These are phyloP conservation scores for Colletotrichum sidae DNA, from an alignment of 2,329 filamentous ascomycete species.

Conservation along the genomic window DNA sequence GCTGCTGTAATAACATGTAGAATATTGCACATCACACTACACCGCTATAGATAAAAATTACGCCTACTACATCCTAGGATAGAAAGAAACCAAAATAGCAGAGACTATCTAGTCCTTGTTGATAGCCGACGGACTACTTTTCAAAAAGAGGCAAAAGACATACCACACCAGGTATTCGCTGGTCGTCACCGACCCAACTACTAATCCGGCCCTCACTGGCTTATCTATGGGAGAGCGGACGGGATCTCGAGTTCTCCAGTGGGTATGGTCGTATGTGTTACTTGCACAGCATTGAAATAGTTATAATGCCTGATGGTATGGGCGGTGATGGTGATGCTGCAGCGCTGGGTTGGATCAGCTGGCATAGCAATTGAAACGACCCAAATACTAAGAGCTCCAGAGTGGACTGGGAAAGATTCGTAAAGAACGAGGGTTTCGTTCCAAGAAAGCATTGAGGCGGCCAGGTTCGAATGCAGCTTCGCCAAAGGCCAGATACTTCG, in stretches of 20 bases:
- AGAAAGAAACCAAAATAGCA: too few relatives aligned
- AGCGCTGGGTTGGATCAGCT: too few relatives aligned
- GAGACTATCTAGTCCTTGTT: too few relatives aligned
- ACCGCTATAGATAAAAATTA: too few relatives aligned
- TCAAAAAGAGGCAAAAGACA: slow-evolving; percentile 6
- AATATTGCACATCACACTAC: not conserved
- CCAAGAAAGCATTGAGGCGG: too few relatives aligned
- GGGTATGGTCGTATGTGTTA: slow-evolving; percentile 30
- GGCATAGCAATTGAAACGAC: too few relatives aligned
- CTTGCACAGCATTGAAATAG: fast-evolving
- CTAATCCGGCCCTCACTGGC: slow-evolving; percentile 27
- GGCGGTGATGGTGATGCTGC: not conserved
- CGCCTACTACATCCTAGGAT: too few relatives aligned
- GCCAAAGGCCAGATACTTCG: too few relatives aligned
- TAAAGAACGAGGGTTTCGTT: too few relatives aligned
- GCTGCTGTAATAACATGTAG: not conserved
- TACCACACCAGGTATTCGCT: slow-evolving; percentile 20
- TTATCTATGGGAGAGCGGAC: slow-evolving; percentile 36
- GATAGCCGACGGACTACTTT: not conserved
- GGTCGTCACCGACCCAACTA: slow-evolving; percentile 31
- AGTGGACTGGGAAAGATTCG: too few relatives aligned
- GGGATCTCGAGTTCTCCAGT: slow-evolving; percentile 35
- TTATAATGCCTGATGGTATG: not conserved
- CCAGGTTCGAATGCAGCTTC: too few relatives aligned
- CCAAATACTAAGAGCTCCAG: too few relatives aligned